Percentiles rank a stretch among this genome's conserved stretches.
phyloP scores from a whole-genome alignment of 768 basidiomycete species.

The Lactarius tabidus region DNA sequence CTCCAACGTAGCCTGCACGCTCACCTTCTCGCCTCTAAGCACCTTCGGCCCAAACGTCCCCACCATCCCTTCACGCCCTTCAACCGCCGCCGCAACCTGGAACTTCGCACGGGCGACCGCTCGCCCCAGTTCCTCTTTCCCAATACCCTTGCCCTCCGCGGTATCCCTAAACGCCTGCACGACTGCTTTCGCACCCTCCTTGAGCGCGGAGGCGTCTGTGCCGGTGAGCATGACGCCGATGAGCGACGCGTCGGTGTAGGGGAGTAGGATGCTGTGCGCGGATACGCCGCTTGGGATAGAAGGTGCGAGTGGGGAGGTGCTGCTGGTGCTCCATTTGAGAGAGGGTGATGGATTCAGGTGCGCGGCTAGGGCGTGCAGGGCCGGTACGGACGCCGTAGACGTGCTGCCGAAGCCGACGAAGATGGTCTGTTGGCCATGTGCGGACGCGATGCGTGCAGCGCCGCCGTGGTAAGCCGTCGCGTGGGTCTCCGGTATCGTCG shows the following conservation, averaged over 20 bases:
- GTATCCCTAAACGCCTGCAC: constrained; percentile 59
- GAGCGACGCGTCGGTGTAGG: constrained; percentile 89
- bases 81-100: constrained; percentile 61
- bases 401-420: constrained; percentile 86
- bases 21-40: constrained; percentile 52
- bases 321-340: constrained; percentile 82
- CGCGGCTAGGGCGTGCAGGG: constrained; percentile 73
- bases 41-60: constrained; percentile 60
- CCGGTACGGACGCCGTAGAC: constrained; percentile 58
- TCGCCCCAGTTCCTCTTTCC: constrained; percentile 66
- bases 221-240: constrained; percentile 82
- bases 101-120: constrained; percentile 91
- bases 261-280: constrained; percentile 71
- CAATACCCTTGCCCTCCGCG: constrained; percentile 41
- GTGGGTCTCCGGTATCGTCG: constrained; percentile 34
- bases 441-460: constrained; percentile 68
- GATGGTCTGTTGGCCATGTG: constrained; percentile 61
- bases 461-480: constrained; percentile 75
- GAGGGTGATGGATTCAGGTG: constrained; percentile 75
- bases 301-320: constrained; percentile 63
- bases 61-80: constrained; percentile 66
- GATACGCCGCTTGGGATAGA: constrained; percentile 55
- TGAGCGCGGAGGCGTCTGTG: constrained; percentile 55
- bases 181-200: constrained; percentile 63
- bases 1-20: constrained; percentile 59